phyloP scores from a whole-genome alignment of 176 grass and related monocot species.

The Oryza punctata region DNA sequence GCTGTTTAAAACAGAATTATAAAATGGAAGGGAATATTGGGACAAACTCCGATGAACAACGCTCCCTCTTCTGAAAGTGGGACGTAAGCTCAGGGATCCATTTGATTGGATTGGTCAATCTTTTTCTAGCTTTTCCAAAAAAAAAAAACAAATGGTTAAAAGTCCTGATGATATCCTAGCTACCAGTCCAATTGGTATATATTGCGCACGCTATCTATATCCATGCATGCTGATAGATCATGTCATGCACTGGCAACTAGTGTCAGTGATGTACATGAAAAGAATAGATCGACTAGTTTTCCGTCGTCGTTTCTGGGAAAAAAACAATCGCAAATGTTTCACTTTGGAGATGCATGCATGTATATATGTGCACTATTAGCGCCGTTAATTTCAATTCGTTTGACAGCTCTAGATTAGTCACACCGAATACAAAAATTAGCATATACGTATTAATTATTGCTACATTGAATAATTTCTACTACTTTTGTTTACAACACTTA shows the following conservation, averaged over 20 bases:
- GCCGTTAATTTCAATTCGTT: neutral
- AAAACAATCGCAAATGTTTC: neutral
- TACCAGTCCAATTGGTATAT: neutral
- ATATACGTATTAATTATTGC: too few species aligned
- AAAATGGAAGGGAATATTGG: neutral
- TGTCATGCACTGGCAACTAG: slow-evolving; percentile 37
- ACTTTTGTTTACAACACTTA: neutral
- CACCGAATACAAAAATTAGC: neutral
- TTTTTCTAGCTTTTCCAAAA: too few species aligned
- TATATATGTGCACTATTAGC: neutral
- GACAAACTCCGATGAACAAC: neutral
- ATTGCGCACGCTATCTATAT: neutral
- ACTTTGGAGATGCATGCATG: neutral
- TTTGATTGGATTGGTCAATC: too few species aligned
- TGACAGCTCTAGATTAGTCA: neutral
- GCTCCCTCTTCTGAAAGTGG: neutral
- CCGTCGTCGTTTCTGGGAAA: neutral
- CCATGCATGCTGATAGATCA: slow-evolving; percentile 23
- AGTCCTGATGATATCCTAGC: neutral
- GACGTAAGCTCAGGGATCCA: neutral
- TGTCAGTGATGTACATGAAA: slow-evolving; percentile 30
- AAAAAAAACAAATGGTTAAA: too few species aligned
- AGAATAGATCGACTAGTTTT: slow-evolving; percentile 17
- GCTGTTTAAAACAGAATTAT: too few species aligned
- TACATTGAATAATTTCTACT: neutral